Conservation (phyloP, 306 rosid species). For the Carpinus fangiana region DNA sequence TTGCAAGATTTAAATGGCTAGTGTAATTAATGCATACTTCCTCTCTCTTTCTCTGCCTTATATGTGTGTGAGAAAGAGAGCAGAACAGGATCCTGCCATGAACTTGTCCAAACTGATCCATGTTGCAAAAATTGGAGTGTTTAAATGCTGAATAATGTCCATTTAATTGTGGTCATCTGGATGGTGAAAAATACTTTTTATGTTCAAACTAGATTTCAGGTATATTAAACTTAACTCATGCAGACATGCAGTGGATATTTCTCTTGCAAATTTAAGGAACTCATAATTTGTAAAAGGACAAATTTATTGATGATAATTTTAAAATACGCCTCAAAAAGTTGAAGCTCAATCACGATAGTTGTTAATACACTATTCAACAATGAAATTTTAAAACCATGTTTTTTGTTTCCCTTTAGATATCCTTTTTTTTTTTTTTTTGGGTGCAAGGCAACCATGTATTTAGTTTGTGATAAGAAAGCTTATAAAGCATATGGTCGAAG, state of each 20-base stretch:
- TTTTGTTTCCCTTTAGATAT: neutral
- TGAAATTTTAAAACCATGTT: conserved; percentile 15
- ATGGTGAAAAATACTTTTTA: neutral
- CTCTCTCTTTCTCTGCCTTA: neutral
- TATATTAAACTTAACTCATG: neutral
- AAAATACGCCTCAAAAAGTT: neutral
- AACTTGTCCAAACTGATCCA: neutral
- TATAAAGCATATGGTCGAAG: neutral
- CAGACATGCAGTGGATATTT: neutral
- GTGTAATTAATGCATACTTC: neutral
- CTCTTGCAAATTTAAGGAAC: neutral
- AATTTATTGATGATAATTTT: neutral
- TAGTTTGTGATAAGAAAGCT: conserved; percentile 9
- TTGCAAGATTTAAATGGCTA: neutral
- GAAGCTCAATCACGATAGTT: neutral
- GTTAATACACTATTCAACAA: conserved; percentile 1
- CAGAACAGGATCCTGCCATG: neutral
- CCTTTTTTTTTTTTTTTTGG: neutral
- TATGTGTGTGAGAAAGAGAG: conserved; percentile 1
- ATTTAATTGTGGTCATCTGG: neutral
- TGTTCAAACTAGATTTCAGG: neutral
- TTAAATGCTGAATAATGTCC: neutral
- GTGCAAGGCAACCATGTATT: neutral
- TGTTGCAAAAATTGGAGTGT: neutral
- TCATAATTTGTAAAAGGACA: neutral